Base-by-base conservation (phyloP, 179 eudicot species). In the Spinacia oleracea region DNA sequence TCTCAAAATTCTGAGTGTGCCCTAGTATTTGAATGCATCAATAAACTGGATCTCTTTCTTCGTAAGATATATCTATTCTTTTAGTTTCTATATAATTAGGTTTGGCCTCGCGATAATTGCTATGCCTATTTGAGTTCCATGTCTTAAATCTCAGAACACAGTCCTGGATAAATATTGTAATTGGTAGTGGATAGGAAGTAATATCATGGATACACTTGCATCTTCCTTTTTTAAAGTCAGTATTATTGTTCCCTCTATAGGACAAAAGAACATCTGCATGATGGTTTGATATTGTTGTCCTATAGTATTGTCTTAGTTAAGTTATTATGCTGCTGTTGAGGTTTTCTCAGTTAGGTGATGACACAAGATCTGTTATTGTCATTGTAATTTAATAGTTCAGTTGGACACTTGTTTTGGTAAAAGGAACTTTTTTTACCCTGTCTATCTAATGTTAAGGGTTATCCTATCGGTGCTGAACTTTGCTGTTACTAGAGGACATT, bases 321-420 rank as follows among this genome's bases (percentile, higher is more conserved):
- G 67, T 4, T 62, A 14, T 29, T 63, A 27, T 63, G 40, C 68
- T 63, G 68, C 68, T 63, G 68, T 63, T 32, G 21, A 63, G 38
- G 38, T 63, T 12, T 31, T 63, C 35, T 29, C 68, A 14, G 40
- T 63, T 15, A 21, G 38, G 40, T 10, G 68, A 63, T n/a, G 68
- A 29, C 40, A 31, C 20, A 31, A 32, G 21, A 56, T 5, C 21
- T 63, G 38, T 27, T 31, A 31, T 32, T n/a, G 15, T 63, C 68
- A 27, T 63, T 63, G 68, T 12, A 29, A 38, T 38, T 38, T 38
- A 38, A 4, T 38, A 38, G 0, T 38, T 31, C 15, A 15, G 48
- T 67, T 35, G 29, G 10, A 67, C n/a, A 35, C 48, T 67, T 67
- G 48, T 35, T 9, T 32, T 32, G 42, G 34, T 2, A 31, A 29